A percentile compares a stretch with the other conserved stretches of the same genome.
Evolutionary conservation across 352 stramenopile species (phyloP).

Genomic region (Elongisporangium undulatum): DNA sequence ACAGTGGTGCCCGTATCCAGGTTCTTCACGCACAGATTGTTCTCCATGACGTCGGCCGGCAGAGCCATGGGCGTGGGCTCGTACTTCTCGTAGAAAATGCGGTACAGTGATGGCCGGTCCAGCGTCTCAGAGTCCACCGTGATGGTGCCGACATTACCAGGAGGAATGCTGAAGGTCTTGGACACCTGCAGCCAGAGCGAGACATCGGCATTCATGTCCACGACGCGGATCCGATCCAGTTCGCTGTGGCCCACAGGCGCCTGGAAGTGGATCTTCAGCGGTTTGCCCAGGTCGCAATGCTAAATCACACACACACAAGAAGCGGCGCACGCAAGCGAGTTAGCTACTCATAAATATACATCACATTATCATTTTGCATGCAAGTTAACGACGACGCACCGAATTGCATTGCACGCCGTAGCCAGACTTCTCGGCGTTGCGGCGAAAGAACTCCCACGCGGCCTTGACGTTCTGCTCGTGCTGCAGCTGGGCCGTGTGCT

Average conservation of each 20-base stretch:
- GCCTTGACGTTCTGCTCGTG: constrained; percentile 76
- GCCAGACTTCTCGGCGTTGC: constrained; percentile 56
- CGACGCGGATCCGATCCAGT: constrained; percentile 75
- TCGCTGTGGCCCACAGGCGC: constrained; percentile 61
- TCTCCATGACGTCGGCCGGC: constrained; percentile 47
- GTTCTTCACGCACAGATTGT: constrained; percentile 75
- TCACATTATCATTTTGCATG: background rate
- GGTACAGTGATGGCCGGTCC: constrained; percentile 72
- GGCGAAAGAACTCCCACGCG: constrained; percentile 76
- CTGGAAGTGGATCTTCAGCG: constrained; percentile 73
- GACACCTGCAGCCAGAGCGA: constrained; percentile 82
- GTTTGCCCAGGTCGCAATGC: constrained; percentile 79
- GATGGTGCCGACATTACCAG: constrained; percentile 72
- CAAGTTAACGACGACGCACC: constrained; percentile 18
- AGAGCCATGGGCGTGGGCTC: constrained; percentile 64
- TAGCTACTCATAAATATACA: constrained; percentile 8
- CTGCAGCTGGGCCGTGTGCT: constrained; percentile 84
- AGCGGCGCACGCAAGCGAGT: no score
- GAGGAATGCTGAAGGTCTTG: constrained; percentile 78
- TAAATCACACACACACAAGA: constrained; percentile 15
- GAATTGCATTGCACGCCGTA: constrained; percentile 74
- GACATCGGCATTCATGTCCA: constrained; percentile 83
- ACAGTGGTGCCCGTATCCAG: constrained; percentile 75
- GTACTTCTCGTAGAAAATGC: constrained; percentile 87
- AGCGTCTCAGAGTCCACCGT: constrained; percentile 81